Percentiles rank a stretch among this genome's conserved stretches.
Conservation (phyloP, 2,329 filamentous ascomycete genomes). For the Cladosporium sp. region DNA sequence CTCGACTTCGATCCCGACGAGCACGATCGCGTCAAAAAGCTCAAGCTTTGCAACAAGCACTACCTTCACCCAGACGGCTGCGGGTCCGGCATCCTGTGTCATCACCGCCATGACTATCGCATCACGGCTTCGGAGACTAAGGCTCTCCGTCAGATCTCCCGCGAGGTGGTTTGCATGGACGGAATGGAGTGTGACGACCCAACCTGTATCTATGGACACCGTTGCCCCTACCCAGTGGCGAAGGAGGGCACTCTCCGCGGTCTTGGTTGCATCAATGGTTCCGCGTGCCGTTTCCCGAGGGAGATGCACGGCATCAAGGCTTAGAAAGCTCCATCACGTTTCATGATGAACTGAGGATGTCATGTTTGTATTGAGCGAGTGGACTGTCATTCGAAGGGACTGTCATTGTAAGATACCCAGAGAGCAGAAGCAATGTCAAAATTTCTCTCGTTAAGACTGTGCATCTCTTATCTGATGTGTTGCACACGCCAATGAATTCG, state of each 20-base stretch:
- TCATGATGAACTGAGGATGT: too few relatives aligned
- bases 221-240: slow-evolving; percentile 49
- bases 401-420: too few relatives aligned
- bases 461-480: too few relatives aligned
- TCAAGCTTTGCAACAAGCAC: slow-evolving; percentile 60
- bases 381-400: too few relatives aligned
- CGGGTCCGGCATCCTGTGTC: slow-evolving; percentile 43
- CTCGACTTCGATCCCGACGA: slow-evolving; percentile 49
- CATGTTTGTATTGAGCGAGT: too few relatives aligned
- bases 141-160: slow-evolving; percentile 54
- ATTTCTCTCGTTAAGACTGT: too few relatives aligned
- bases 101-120: slow-evolving; percentile 51
- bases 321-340: slow-evolving; percentile 32
- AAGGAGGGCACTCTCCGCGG: slow-evolving; percentile 41
- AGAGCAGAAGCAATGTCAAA: too few relatives aligned
- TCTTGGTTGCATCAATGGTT: slow-evolving; percentile 54
- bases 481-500: too few relatives aligned
- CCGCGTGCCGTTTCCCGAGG: slow-evolving; percentile 53
- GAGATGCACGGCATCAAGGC: slow-evolving; percentile 55
- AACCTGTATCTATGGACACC: slow-evolving; percentile 61
- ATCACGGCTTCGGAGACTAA: slow-evolving; percentile 50
- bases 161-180: slow-evolving; percentile 58
- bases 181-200: slow-evolving; percentile 54
- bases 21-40: slow-evolving; percentile 55
- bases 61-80: slow-evolving; percentile 51